Evolutionary conservation across 2,329 filamentous ascomycete species (phyloP).

Genomic region (Aspergillus texensis): DNA sequence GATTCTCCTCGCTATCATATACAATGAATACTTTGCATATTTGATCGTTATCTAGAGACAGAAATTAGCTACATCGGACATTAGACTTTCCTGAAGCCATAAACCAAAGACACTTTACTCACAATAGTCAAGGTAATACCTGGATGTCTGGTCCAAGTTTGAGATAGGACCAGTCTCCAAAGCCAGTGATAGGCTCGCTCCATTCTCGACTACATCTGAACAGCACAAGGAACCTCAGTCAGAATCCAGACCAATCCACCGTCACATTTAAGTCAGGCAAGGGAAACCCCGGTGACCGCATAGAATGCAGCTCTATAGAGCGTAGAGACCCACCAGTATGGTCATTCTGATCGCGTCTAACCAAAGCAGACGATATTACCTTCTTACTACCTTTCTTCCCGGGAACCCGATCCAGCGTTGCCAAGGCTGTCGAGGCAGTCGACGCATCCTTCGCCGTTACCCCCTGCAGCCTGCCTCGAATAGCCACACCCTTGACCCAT

Average conservation of each 20-base stretch:
- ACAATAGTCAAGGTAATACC: conserved; percentile 41
- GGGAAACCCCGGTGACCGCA: background rate
- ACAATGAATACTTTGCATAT: conserved; percentile 40
- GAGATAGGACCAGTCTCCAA: background rate
- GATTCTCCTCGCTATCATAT: conserved; percentile 39
- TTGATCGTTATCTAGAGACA: conserved; percentile 31
- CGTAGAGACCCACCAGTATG: background rate
- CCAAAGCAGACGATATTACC: background rate
- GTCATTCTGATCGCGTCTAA: background rate
- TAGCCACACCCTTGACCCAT: conserved; percentile 41
- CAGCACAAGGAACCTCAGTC: background rate
- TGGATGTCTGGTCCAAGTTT: conserved; percentile 24
- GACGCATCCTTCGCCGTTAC: conserved; percentile 19
- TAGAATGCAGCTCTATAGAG: too few relatives aligned
- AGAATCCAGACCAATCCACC: background rate
- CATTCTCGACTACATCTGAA: background rate
- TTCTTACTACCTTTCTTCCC: background rate
- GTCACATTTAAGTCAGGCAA: background rate
- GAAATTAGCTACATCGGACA: background rate
- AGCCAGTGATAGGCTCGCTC: too few relatives aligned
- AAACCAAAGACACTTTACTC: conserved; percentile 3
- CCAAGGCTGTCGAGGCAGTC: background rate
- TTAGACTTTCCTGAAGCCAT: too few relatives aligned
- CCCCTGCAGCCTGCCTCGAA: conserved; percentile 36
- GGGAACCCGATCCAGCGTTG: background rate